Evolutionary conservation across 495 filamentous ascomycete genomes (phyloP).

Genomic region (Pyrenula aspistea): DNA sequence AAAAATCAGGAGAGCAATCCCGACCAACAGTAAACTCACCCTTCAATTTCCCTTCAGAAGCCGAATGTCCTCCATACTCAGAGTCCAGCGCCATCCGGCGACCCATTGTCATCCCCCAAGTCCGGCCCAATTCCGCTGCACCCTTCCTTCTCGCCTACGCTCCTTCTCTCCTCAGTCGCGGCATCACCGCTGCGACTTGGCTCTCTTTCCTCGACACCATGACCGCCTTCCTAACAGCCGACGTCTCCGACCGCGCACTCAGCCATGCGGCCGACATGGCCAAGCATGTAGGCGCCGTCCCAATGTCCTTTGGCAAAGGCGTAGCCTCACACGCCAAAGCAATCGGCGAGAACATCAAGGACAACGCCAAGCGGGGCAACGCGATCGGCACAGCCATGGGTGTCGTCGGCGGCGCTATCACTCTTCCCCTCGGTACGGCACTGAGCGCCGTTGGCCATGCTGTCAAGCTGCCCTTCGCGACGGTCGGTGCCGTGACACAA

Average conservation of each 20-base stretch:
- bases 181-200: constrained; percentile 6
- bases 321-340: neutral
- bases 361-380: constrained; percentile 13
- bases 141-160: constrained; percentile 7
- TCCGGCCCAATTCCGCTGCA: constrained; percentile 7
- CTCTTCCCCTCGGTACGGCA: constrained; percentile 12
- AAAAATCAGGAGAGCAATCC: neutral
- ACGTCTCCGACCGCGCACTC: constrained; percentile 16
- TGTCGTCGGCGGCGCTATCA: constrained; percentile 11
- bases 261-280: constrained; percentile 16
- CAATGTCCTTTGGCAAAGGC: constrained; percentile 3
- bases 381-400: constrained; percentile 11
- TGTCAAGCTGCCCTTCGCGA: constrained; percentile 10
- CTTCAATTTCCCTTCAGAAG: neutral
- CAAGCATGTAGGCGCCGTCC: constrained; percentile 11
- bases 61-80: neutral
- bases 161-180: constrained; percentile 10
- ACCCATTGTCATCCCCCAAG: constrained; percentile 19
- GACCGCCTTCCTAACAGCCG: constrained; percentile 20
- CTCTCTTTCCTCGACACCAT: constrained; percentile 15
- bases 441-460: constrained; percentile 10
- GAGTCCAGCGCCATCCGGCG: neutral
- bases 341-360: neutral
- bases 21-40: neutral
- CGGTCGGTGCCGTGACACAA: constrained; percentile 8